Percentiles rank a stretch among this genome's conserved stretches.
phyloP scores from a whole-genome alignment of 2,329 filamentous ascomycete genomes.

The Aspergillus sp. region DNA sequence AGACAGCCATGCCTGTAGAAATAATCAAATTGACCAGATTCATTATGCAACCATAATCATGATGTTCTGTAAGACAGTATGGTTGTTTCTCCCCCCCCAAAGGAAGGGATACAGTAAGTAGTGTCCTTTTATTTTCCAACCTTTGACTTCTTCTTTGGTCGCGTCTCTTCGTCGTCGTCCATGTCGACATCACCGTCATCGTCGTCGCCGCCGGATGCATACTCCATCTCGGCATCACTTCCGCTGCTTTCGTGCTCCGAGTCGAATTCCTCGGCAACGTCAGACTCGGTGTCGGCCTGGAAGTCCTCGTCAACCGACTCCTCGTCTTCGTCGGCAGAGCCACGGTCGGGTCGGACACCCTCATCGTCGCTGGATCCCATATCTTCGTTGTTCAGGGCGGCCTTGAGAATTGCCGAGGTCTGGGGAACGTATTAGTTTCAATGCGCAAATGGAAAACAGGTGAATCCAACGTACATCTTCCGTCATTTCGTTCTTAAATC shows the following conservation, averaged over 20 bases:
- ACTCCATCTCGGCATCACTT: slow-evolving; percentile 61
- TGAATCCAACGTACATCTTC: slow-evolving; percentile 69
- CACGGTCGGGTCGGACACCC: slow-evolving; percentile 71
- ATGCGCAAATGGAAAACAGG: background rate
- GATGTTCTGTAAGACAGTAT: background rate
- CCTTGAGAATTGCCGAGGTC: slow-evolving; percentile 66
- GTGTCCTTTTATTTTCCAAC: slow-evolving; percentile 31
- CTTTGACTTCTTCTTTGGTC: slow-evolving; percentile 67
- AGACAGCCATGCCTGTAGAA: background rate
- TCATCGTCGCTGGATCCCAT: slow-evolving; percentile 82
- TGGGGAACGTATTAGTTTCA: slow-evolving; percentile 30
- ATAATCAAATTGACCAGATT: slow-evolving; percentile 6
- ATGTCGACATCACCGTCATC: slow-evolving; percentile 37
- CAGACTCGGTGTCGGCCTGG: slow-evolving; percentile 84
- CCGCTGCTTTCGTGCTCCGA: slow-evolving; percentile 83
- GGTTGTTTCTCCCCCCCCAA: background rate
- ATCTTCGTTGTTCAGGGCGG: slow-evolving; percentile 78
- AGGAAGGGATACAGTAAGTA: background rate
- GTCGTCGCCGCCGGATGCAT: slow-evolving; percentile 41
- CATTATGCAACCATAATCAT: slow-evolving; percentile 15
- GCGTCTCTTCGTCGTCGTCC: slow-evolving; percentile 49
- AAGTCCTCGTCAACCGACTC: slow-evolving; percentile 97
- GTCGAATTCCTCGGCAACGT: slow-evolving; percentile 95
- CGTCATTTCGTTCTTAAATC: slow-evolving; percentile 98
- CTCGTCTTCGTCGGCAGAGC: slow-evolving; percentile 92